Evolutionary conservation across 2,329 filamentous ascomycete species (phyloP), one percentile per base, ranked within the genome.

Genomic region (Verticillium tricorpus): DNA sequence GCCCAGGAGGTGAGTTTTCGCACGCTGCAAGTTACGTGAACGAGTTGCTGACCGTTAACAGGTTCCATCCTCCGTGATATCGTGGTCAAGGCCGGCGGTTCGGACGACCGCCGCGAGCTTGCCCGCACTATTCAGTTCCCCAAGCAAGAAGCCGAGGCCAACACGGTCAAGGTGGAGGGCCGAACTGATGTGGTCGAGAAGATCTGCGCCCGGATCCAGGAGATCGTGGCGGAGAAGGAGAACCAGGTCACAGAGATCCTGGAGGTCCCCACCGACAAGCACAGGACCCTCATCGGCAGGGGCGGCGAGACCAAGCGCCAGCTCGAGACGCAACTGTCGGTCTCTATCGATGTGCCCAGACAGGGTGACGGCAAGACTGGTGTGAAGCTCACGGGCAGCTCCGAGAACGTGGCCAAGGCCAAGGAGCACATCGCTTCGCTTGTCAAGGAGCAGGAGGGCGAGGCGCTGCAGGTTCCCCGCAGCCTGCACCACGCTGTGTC

Each of bases 91-190:
- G 93, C 95, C 56, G 96, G 95, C 65, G 96, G 95, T 11, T 93
- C 93, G 40, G 90, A 93, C 68, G 93, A 97, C 71, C 86, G 89
- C 65, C 88, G 91, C 50, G 89, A 91, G 65, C 86, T 95, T 69
- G 91, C 93, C 59, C 91, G 94, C 65, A 92, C 94, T 69, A 92
- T 99, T 63, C 93, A 94, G 74, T 98, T 99, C 82, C 95, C 95
- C 62, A 93, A 93, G 74, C 89, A 91, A 67, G 93, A 96, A 62
- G 86, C 89, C 59, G 89, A 90, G 63, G 92, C 91, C 55, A 92
- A 90, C 71, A 85, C 84, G 31, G 97, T 99, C 76, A 93, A 90
- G 73, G 82, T 99, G 6, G 93, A 97, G 77, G 95, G 95, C 34
- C 89, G 90, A 57, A 88, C 86, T 65, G 87, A 88, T 45, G 82